These are phyloP conservation scores for Tetracladium maxilliforme DNA, from an alignment of 2,329 filamentous ascomycete species.

Conservation along the genomic window DNA sequence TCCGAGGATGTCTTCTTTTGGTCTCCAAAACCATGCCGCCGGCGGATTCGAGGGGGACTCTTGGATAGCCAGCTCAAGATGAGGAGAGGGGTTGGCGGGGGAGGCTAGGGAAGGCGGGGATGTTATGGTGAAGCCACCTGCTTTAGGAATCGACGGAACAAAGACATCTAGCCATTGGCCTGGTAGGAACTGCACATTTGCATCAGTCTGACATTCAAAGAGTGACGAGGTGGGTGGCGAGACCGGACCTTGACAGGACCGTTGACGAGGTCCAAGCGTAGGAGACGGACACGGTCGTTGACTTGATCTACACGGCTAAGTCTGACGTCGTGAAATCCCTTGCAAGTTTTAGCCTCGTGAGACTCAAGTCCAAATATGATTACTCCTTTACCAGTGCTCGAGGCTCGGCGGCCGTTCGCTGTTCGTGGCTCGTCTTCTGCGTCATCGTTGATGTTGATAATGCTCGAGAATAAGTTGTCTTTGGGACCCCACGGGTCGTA, in stretches of 20 bases:
- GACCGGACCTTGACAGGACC: constrained; percentile 30
- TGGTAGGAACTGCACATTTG: constrained; percentile 45
- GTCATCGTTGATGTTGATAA: no score
- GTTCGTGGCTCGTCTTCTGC: no score
- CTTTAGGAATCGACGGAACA: constrained; percentile 50
- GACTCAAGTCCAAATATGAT: no score
- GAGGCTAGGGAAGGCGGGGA: constrained; percentile 48
- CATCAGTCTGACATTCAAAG: neutral
- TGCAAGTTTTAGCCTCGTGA: no score
- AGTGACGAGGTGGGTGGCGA: constrained; percentile 2
- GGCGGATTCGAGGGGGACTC: constrained; percentile 54
- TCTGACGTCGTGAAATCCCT: constrained; percentile 44
- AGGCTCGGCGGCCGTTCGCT: no score
- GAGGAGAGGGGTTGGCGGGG: constrained; percentile 19
- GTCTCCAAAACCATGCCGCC: constrained; percentile 63
- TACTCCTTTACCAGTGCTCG: no score
- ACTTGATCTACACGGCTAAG: constrained; percentile 46
- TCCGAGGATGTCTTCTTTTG: constrained; percentile 37
- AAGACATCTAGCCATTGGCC: constrained; percentile 85
- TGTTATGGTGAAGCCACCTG: constrained; percentile 81
- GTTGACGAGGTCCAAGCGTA: constrained; percentile 44
- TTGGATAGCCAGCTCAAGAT: constrained; percentile 70
- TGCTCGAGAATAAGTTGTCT: no score
- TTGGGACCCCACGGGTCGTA: no score
- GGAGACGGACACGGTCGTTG: constrained; percentile 53